Percentiles rank a stretch among this genome's conserved stretches.
Conservation (phyloP, 2,329 filamentous ascomycete genomes). For the Phaeosphaeriaceae sp. region DNA sequence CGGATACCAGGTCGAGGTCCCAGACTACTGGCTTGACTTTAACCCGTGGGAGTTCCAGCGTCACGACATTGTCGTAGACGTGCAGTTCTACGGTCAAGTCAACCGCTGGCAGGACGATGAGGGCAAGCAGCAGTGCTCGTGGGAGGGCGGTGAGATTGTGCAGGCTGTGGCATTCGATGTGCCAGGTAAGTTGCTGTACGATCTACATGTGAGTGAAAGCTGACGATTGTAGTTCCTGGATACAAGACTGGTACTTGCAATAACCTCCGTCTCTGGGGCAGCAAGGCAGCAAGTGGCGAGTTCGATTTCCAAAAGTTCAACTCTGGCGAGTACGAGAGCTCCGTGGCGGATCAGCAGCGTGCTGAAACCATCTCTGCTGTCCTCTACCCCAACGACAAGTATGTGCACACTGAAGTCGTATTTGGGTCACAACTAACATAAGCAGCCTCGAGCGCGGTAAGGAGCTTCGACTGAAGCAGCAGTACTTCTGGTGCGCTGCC, state of each 20-base stretch:
- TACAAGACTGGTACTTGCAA: slow-evolving; percentile 91
- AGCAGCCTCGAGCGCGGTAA: slow-evolving; percentile 82
- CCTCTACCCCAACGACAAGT: slow-evolving; percentile 94
- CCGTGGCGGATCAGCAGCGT: slow-evolving; percentile 95
- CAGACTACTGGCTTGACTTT: slow-evolving; percentile 99
- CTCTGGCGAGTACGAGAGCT: slow-evolving; percentile 95
- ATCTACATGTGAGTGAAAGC: slow-evolving; percentile 1
- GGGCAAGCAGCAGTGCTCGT: slow-evolving; percentile 76
- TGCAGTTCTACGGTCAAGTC: slow-evolving; percentile 93
- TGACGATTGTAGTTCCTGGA: slow-evolving; percentile 74
- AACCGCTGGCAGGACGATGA: slow-evolving; percentile 73
- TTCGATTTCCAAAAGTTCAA: slow-evolving; percentile 99
- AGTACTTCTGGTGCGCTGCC: slow-evolving; percentile 99
- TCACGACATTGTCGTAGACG: slow-evolving; percentile 93
- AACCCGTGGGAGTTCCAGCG: slow-evolving; percentile 99
- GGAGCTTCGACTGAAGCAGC: slow-evolving; percentile 96
- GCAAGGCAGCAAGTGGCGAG: slow-evolving; percentile 94
- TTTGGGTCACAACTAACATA: slow-evolving; percentile 11
- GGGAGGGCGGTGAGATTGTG: slow-evolving; percentile 94
- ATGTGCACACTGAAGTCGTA: slow-evolving; percentile 8
- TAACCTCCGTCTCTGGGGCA: slow-evolving; percentile 96
- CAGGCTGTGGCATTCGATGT: slow-evolving; percentile 94
- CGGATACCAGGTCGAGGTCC: slow-evolving; percentile 96
- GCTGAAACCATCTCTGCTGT: slow-evolving; percentile 99
- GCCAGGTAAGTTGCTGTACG: slow-evolving; percentile 41